phyloP scores from a whole-genome alignment of 164 flowering plant genomes.

The Vitis riparia region DNA sequence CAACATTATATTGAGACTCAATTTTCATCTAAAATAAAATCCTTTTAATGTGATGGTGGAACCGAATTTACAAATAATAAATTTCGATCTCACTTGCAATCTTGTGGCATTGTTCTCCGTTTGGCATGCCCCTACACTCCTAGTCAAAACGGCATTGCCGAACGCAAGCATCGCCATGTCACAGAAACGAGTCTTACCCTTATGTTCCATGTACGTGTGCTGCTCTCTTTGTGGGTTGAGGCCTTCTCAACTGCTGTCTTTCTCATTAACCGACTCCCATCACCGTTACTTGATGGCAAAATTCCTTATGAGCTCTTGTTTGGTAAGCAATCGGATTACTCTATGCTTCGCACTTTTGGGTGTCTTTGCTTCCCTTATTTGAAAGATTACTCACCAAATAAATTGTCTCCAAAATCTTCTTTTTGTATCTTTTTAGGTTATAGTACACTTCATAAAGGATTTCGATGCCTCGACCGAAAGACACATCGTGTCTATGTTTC shows the following conservation, averaged over 20 bases:
- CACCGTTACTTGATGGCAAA: neutral
- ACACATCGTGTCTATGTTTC: conserved; percentile 10
- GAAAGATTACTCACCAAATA: too few relatives aligned
- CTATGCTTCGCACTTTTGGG: neutral
- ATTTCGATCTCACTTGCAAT: conserved; percentile 3
- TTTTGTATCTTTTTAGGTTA: conserved; percentile 10
- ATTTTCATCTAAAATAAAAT: too few relatives aligned
- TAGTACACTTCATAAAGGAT: conserved; percentile 1
- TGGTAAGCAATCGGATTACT: neutral
- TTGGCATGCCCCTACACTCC: conserved; percentile 12
- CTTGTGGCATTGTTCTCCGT: conserved; percentile 5
- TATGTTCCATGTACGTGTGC: conserved; percentile 5
- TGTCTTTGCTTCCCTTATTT: too few relatives aligned
- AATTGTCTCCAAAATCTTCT: neutral
- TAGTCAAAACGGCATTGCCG: neutral
- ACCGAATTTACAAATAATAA: conserved; percentile 2
- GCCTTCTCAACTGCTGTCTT: neutral
- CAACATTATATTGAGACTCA: too few relatives aligned
- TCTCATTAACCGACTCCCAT: conserved; percentile 1
- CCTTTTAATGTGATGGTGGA: conserved; percentile 8
- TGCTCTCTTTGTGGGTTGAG: neutral
- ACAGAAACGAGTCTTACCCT: neutral
- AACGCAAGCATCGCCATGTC: neutral
- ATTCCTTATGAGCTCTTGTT: neutral
- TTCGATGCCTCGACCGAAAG: neutral